phyloP scores from a whole-genome alignment of 2,329 filamentous ascomycete genomes.

The Botrytis fragariae region DNA sequence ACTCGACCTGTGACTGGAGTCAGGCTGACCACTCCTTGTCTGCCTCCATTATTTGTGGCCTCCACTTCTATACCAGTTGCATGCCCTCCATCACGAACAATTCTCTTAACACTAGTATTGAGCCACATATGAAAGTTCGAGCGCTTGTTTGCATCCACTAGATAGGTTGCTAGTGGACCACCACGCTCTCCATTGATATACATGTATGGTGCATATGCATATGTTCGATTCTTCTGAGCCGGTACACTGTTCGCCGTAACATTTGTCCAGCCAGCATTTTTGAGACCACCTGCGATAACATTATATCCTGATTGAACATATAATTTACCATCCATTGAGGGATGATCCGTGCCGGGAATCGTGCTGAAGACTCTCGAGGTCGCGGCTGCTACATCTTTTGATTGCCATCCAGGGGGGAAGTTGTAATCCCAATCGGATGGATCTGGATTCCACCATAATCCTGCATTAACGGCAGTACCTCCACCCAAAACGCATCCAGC shows the following conservation, averaged over 20 bases:
- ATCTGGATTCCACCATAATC: conserved; percentile 66
- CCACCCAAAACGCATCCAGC: conserved; percentile 70
- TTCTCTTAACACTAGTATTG: conserved; percentile 63
- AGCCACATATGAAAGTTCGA: conserved; percentile 66
- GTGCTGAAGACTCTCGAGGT: conserved; percentile 62
- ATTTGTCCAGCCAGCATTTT: conserved; percentile 59
- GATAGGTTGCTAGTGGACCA: conserved; percentile 69
- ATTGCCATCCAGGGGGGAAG: conserved; percentile 71
- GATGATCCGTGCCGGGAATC: conserved; percentile 67
- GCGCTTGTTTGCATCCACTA: conserved; percentile 57
- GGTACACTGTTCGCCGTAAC: conserved; percentile 58
- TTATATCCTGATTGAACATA: conserved; percentile 68
- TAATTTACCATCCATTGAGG: conserved; percentile 63
- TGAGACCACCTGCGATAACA: conserved; percentile 58
- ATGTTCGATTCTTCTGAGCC: conserved; percentile 63
- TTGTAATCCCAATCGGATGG: conserved; percentile 67
- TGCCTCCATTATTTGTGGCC: conserved; percentile 51
- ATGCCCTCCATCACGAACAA: conserved; percentile 61
- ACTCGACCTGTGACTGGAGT: conserved; percentile 60
- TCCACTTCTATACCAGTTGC: conserved; percentile 69
- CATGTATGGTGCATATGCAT: conserved; percentile 64
- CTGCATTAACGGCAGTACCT: conserved; percentile 55
- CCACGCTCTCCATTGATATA: conserved; percentile 63
- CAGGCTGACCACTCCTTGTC: conserved; percentile 58
- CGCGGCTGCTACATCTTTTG: conserved; percentile 57